phyloP scores from a whole-genome alignment of 441 rosid species.

The Capsella rubella region DNA sequence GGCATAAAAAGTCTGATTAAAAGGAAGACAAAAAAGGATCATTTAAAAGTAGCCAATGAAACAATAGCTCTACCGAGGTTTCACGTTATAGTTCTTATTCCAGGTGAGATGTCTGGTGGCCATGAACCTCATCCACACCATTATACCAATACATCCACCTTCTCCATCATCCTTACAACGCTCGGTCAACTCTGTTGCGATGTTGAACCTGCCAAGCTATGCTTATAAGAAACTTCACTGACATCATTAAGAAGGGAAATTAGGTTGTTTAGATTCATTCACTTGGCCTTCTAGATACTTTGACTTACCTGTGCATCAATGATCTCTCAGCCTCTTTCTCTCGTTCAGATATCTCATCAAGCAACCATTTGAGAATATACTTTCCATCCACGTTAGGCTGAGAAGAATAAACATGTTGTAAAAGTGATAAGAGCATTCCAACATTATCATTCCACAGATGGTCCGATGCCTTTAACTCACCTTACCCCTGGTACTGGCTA shows the following conservation, averaged over 20 bases:
- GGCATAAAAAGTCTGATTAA: conserved; percentile 20
- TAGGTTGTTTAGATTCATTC: not conserved
- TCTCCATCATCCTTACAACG: conserved; percentile 64
- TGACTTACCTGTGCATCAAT: conserved; percentile 67
- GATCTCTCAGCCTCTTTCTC: conserved; percentile 82
- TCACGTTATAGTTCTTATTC: conserved; percentile 81
- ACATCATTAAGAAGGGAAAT: conserved; percentile 11
- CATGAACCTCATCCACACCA: conserved; percentile 79
- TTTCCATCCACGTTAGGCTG: conserved; percentile 53
- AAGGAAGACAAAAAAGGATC: conserved; percentile 14
- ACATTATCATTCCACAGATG: conserved; percentile 9
- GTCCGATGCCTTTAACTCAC: conserved; percentile 42
- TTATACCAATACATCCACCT: conserved; percentile 60
- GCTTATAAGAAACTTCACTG: conserved; percentile 36
- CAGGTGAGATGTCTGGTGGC: conserved; percentile 68
- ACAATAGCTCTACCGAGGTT: conserved; percentile 59
- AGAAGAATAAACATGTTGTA: conserved; percentile 16
- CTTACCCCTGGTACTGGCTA: conserved; percentile 48
- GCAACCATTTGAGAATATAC: conserved; percentile 65
- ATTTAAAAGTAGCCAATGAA: conserved; percentile 1
- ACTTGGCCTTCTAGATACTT: conserved; percentile 12
- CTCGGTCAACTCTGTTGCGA: conserved; percentile 68
- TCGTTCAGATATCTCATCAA: conserved; percentile 64
- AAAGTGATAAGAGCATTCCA: conserved; percentile 23
- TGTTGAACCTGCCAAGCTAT: conserved; percentile 59